Conservation (phyloP, 2,329 filamentous ascomycete species). For the Xylaria digitata region DNA sequence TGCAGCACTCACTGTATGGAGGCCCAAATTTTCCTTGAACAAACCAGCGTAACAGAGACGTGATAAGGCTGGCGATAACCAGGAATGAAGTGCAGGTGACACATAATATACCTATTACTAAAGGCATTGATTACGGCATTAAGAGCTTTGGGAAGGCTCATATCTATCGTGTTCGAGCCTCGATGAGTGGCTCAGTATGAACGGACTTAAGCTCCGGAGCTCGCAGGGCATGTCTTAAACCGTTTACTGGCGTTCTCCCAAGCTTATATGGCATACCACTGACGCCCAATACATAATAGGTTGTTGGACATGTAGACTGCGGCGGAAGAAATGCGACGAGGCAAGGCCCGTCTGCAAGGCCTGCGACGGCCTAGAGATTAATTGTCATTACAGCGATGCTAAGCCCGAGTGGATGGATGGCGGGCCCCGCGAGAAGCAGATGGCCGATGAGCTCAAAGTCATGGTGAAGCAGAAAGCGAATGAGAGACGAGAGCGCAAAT, state of each 20-base stretch:
- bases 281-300: slow-evolving; percentile 26
- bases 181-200: slow-evolving; percentile 30
- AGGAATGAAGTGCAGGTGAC: background rate
- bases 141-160: background rate
- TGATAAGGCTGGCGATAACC: background rate
- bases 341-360: slow-evolving; percentile 52
- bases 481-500: slow-evolving; percentile 62
- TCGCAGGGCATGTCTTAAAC: slow-evolving; percentile 33
- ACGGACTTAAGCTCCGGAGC: slow-evolving; percentile 35
- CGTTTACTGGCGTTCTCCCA: background rate
- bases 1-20: background rate
- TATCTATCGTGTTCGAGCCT: slow-evolving; percentile 9
- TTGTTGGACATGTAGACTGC: slow-evolving; percentile 57
- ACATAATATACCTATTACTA: background rate
- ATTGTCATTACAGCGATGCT: slow-evolving; percentile 52
- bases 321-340: slow-evolving; percentile 59
- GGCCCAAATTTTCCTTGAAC: slow-evolving; percentile 18
- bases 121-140: background rate
- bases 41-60: background rate
- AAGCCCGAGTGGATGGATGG: slow-evolving; percentile 56
- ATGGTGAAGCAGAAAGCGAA: slow-evolving; percentile 67
- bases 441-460: slow-evolving; percentile 60
- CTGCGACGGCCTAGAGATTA: slow-evolving; percentile 54
- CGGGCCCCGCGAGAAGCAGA: slow-evolving; percentile 50
- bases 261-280: slow-evolving; percentile 13